Evolutionary conservation across 352 stramenopile species (phyloP), one percentile per base, ranked within the genome.

Genomic region (Elongisporangium prolatum): DNA sequence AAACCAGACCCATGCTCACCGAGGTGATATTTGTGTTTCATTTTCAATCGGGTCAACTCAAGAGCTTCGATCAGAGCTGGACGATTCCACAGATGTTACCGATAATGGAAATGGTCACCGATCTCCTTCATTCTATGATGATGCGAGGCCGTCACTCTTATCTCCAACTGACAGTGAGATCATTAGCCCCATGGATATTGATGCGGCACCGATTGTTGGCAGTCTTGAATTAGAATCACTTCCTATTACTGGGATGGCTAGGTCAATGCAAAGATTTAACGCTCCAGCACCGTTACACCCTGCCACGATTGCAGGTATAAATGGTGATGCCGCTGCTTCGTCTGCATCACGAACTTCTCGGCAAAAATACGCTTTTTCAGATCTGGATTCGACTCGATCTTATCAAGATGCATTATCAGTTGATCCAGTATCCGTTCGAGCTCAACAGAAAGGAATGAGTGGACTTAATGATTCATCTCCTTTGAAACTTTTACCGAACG

Each of bases 11-110:
- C 90, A 81, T 53, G 75, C 85, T 24, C 83, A 94, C 52, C 76
- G 80, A 17, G 86, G 86, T 51, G 74, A 93, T 21, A 68, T 96
- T 20, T 80, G 72, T 17, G 63, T 94, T 14, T 94, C 84, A 8
- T 91, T 96, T 61, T 87, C 84, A 14, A 80, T 96, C 24, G 86
- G 84, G 17, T 94, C 73, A n/a, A 91, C 82, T 16, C 86, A 96
- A 70, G 72, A 89, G 54, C 52, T 93, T 11, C 75, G 72, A 14
- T 85, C 81, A 0, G 65, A 83, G 25, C 50, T 65, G 49, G 58
- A 67, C 8, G 71, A 74, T 24, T 60, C 72, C 3, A 44, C 34
- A 17, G 34, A 44, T 44, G 34, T 44, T 17, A 4, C 14, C 17
- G 10, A 4, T 44, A 44, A 16, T 17, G 34, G 34, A 17, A 44